phyloP scores from a whole-genome alignment of 2,329 filamentous ascomycete species.

The Blumeriella jaapii region DNA sequence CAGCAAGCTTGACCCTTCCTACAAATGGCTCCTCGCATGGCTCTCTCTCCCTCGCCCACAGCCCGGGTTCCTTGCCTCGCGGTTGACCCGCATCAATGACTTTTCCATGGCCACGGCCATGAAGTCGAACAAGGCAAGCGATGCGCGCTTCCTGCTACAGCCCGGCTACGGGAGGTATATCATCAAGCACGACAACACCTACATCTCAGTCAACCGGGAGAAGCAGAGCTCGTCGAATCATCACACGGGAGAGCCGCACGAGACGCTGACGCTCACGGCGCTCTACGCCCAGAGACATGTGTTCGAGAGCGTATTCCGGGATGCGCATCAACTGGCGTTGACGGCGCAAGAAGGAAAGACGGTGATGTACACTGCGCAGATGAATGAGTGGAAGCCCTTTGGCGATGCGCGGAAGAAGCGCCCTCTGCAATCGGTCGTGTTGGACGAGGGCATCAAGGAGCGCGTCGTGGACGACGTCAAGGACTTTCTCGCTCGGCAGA shows the following conservation, averaged over 20 bases:
- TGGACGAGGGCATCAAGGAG: conserved; percentile 63
- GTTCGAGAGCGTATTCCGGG: conserved; percentile 80
- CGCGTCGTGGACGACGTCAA: conserved; percentile 38
- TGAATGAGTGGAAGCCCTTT: conserved; percentile 74
- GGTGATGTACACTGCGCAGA: conserved; percentile 75
- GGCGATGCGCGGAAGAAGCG: conserved; percentile 78
- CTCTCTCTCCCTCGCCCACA: conserved; percentile 69
- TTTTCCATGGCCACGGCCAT: conserved; percentile 41
- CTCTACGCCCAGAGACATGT: conserved; percentile 81
- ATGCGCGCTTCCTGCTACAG: conserved; percentile 77
- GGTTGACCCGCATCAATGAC: conserved; percentile 48
- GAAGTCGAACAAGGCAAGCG: conserved; percentile 52
- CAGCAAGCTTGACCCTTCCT: conserved; percentile 84
- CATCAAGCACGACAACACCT: conserved; percentile 74
- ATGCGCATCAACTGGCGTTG: conserved; percentile 71
- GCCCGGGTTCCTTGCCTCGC: conserved; percentile 34
- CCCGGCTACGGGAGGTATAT: conserved; percentile 86
- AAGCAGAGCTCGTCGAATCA: conserved; percentile 75
- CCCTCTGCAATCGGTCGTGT: conserved; percentile 75
- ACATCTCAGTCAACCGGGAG: conserved; percentile 76
- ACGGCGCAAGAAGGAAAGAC: conserved; percentile 86
- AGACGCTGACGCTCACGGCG: conserved; percentile 85
- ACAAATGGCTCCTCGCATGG: conserved; percentile 91
- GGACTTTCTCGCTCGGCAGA: conserved; percentile 51
- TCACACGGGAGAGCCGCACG: conserved; percentile 79